Percentiles rank a stretch among this genome's conserved stretches.
phyloP scores from a whole-genome alignment of 352 stramenopile species.

The Pythium diclinum region DNA sequence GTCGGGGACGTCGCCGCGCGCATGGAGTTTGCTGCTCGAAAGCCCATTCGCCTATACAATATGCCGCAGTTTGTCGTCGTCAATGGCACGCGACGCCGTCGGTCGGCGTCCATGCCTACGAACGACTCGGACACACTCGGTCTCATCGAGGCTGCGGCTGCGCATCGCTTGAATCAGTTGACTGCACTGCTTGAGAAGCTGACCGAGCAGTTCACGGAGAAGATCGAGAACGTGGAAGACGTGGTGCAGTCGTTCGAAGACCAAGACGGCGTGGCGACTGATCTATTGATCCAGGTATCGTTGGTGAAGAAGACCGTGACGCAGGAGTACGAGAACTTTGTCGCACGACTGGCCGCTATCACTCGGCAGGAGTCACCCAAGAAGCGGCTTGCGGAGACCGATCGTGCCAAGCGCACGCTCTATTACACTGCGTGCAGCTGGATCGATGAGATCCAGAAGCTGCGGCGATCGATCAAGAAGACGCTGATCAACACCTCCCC shows the following conservation, averaged over 20 bases:
- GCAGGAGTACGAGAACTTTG: slow-evolving; percentile 39
- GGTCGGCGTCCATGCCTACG: not conserved
- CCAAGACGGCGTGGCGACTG: slow-evolving; percentile 46
- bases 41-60: slow-evolving; percentile 35
- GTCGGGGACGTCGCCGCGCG: slow-evolving; percentile 68
- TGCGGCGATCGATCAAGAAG: slow-evolving; percentile 66
- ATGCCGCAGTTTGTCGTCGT: slow-evolving; percentile 19
- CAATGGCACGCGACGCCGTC: slow-evolving; percentile 16
- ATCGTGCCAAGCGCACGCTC: slow-evolving; percentile 48
- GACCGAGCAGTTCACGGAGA: slow-evolving; percentile 53
- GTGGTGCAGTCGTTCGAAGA: slow-evolving; percentile 63
- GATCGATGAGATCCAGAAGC: slow-evolving; percentile 71
- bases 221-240: slow-evolving; percentile 55
- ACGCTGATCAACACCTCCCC: slow-evolving; percentile 37
- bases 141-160: slow-evolving; percentile 28
- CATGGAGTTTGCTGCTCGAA: slow-evolving; percentile 52
- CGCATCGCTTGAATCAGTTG: slow-evolving; percentile 11
- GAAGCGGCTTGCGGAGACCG: slow-evolving; percentile 40
- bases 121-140: slow-evolving; percentile 21
- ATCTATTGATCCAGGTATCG: slow-evolving; percentile 70
- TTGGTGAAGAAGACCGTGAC: slow-evolving; percentile 49
- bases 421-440: slow-evolving; percentile 72
- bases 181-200: slow-evolving; percentile 38
- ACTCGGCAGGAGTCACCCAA: slow-evolving; percentile 25
- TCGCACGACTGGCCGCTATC: slow-evolving; percentile 42